Evolutionary conservation across 2,329 filamentous ascomycete species (phyloP).

Genomic region (Clonostachys sp.): DNA sequence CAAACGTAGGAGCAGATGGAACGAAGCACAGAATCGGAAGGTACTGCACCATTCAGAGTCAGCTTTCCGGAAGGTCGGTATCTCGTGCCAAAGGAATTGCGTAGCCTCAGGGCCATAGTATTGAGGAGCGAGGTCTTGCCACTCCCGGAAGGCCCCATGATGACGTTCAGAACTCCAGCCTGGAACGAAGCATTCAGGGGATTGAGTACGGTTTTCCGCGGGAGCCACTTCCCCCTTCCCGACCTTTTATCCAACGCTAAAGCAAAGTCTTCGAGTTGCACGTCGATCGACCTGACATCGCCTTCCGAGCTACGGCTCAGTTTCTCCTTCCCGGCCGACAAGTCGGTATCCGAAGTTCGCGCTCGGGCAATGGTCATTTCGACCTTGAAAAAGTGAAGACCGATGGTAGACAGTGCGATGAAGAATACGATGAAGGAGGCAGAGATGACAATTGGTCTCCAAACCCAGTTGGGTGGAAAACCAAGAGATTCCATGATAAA

Average conservation of each 20-base stretch:
- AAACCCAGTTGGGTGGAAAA: constrained; percentile 63
- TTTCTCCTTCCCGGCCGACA: constrained; percentile 67
- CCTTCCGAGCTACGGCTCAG: constrained; percentile 48
- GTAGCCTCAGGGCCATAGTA: constrained; percentile 64
- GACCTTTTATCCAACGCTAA: constrained; percentile 60
- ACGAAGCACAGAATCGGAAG: constrained; percentile 63
- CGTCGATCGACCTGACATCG: constrained; percentile 55
- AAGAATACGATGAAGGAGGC: constrained; percentile 61
- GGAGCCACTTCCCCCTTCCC: constrained; percentile 42
- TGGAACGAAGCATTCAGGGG: constrained; percentile 64
- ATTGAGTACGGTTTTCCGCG: constrained; percentile 57
- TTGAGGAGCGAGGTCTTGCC: constrained; percentile 75
- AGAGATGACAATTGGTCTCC: constrained; percentile 59
- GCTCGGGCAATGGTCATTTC: constrained; percentile 67
- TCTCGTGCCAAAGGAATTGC: constrained; percentile 54
- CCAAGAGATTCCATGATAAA: constrained; percentile 68
- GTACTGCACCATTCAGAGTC: constrained; percentile 64
- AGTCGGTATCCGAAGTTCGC: constrained; percentile 52
- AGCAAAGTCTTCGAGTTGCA: constrained; percentile 60
- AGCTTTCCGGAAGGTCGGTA: constrained; percentile 61
- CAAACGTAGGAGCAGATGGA: constrained; percentile 74
- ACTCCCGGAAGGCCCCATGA: constrained; percentile 76
- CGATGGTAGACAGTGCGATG: constrained; percentile 52
- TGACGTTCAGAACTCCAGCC: constrained; percentile 66
- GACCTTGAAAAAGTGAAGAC: constrained; percentile 59